These are phyloP conservation scores for Pulicaria dysenterica DNA, from an alignment of 129 eudicot genomes.

Conservation along the genomic window DNA sequence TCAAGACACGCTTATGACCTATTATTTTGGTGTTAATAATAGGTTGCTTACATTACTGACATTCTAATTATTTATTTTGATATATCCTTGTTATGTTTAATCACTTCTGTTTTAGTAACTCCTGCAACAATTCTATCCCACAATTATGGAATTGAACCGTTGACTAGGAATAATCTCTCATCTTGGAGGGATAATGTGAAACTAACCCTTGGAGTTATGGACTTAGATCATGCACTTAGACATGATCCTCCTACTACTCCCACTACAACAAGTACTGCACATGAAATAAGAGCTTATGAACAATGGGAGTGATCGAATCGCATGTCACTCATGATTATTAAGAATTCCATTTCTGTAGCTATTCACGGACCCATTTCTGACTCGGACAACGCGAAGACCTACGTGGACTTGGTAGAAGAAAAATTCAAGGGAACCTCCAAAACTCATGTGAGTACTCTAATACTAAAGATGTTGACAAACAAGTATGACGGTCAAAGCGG, in stretches of 20 bases:
- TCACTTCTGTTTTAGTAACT: no score
- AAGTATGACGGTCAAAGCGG: neutral
- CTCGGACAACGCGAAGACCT: neutral
- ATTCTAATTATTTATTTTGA: no score
- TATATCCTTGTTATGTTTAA: no score
- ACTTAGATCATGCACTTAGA: neutral
- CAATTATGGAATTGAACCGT: no score
- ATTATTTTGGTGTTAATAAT: no score
- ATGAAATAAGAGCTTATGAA: neutral
- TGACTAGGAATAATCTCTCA: no score
- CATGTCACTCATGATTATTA: constrained; percentile 11
- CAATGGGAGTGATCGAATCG: neutral
- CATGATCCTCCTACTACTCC: neutral
- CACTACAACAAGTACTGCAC: neutral
- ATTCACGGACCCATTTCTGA: constrained; percentile 12
- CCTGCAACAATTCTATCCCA: no score
- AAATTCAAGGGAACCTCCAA: neutral
- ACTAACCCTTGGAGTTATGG: neutral
- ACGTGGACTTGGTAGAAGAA: neutral
- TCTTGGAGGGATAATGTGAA: no score
- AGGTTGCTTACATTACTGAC: no score
- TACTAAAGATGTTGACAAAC: neutral
- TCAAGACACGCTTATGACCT: no score
- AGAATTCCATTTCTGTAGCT: neutral
- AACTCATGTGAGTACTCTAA: neutral